phyloP scores from a whole-genome alignment of 108 stramenopile species.

The Cyclotella kingstonii region DNA sequence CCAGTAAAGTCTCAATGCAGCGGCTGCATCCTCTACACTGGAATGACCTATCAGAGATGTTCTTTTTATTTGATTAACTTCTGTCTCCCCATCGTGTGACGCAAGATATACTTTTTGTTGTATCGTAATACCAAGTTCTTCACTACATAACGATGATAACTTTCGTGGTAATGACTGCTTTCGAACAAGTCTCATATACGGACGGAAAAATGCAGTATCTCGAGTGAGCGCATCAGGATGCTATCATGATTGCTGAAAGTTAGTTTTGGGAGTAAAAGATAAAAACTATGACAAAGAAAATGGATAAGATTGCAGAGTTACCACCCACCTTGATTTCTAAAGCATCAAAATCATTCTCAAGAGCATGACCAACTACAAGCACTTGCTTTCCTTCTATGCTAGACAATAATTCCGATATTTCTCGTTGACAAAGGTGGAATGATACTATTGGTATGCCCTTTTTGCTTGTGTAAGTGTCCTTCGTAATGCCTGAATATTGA shows the following conservation, averaged over 20 bases:
- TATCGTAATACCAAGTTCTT: slow-evolving; percentile 48
- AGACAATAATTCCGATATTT: slow-evolving; percentile 32
- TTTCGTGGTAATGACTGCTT: slow-evolving; percentile 38
- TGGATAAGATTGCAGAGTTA: neutral
- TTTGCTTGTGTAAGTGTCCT: slow-evolving; percentile 18
- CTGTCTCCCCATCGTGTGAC: neutral
- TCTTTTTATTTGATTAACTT: neutral
- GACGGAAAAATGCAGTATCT: slow-evolving; percentile 45
- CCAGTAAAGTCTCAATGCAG: slow-evolving; percentile 50
- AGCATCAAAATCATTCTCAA: slow-evolving; percentile 54
- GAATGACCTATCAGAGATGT: slow-evolving; percentile 39
- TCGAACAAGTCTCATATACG: slow-evolving; percentile 41
- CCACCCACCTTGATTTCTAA: slow-evolving; percentile 40
- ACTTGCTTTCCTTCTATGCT: slow-evolving; percentile 35
- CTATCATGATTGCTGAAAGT: neutral
- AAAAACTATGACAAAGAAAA: neutral
- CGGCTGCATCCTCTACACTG: slow-evolving; percentile 52
- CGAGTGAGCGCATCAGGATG: slow-evolving; percentile 34
- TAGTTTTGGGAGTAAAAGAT: neutral
- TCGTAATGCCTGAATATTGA: slow-evolving; percentile 47
- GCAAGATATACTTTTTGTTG: slow-evolving; percentile 17
- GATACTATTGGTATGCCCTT: slow-evolving; percentile 37
- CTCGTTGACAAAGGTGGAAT: slow-evolving; percentile 44
- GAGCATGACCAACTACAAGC: slow-evolving; percentile 46
- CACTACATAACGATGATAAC: slow-evolving; percentile 32